Base-by-base conservation (phyloP, 202 grass and related monocot genomes). In the Zizania palustris region DNA sequence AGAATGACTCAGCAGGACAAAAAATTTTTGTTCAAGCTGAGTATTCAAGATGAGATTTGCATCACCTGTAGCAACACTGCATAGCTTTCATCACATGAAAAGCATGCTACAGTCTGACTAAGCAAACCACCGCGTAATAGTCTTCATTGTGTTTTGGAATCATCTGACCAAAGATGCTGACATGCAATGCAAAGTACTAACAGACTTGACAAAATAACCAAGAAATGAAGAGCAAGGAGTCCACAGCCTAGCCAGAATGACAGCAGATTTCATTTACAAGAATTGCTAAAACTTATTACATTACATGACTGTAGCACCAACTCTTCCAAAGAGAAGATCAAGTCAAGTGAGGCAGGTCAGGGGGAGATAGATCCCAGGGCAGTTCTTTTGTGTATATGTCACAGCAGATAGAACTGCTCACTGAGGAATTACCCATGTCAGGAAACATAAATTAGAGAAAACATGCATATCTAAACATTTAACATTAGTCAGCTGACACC, bases 201-300 rank as follows among this genome's bases (percentile, higher is more conserved):
- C 11, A 54, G 1, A 35, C 4, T 45, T 11, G 37, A 36, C 15
- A 38, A 1, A 49, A 62, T 3, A 56, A 3, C 36, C 5, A 6
- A 69, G n/a, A 18, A 60, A 11, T 6, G 41, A 35, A 19, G n/a
- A 54, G 54, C 67, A 53, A 49, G 54, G 3, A 21, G 37, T 36
- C 45, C 18, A 9, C 13, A 51, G 0, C 1, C 13, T 14, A 9
- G 0, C 62, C 5, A 11, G 44, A 6, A 66, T 14, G 71, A 63
- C 72, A 67, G 9, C 12, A 61, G 40, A 38, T 81, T 72, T 60
- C 71, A 88, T 88, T 88, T 88, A 85, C 81, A 88, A 42, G 19
- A 57, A 51, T 8, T 22, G 77, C 11, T 18, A 20, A 66, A 20
- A 66, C 57, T 66, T 37, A 4, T 51, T 36, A 88, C 14, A 59